Evolutionary conservation across 108 stramenopile species (phyloP).

Genomic region (Skeletonema tropicum): DNA sequence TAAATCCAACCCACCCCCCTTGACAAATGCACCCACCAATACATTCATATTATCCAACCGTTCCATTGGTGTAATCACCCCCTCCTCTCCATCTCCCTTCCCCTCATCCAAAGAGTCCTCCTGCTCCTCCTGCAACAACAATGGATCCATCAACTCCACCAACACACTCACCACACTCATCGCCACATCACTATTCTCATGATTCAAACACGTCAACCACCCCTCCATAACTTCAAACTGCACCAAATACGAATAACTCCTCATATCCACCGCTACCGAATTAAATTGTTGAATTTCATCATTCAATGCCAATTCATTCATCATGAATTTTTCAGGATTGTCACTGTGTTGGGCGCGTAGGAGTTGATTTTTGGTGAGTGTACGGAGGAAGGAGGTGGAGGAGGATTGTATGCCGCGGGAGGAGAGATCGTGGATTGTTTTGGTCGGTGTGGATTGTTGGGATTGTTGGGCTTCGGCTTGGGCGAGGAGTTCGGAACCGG

Average conservation of each 20-base stretch:
- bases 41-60: conserved; percentile 16
- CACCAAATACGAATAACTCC: conserved; percentile 44
- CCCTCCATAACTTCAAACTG: conserved; percentile 24
- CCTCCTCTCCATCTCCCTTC: not conserved
- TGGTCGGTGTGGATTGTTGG: conserved; percentile 1
- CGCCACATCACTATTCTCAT: conserved; percentile 73
- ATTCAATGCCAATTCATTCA: conserved; percentile 70
- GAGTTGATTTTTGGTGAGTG: conserved; percentile 52
- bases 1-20: conserved; percentile 36
- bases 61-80: not conserved
- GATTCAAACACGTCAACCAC: conserved; percentile 53
- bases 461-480: conserved; percentile 59
- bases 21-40: conserved; percentile 28
- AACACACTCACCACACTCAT: conserved; percentile 61
- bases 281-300: conserved; percentile 61
- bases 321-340: conserved; percentile 70
- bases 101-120: not conserved
- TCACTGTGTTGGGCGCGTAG: conserved; percentile 52
- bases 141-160: conserved; percentile 74
- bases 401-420: conserved; percentile 56
- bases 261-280: conserved; percentile 54
- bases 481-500: conserved; percentile 54
- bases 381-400: conserved; percentile 42
- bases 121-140: conserved; percentile 36
- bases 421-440: conserved; percentile 55